Base-by-base conservation (phyloP, 1,284 basidiomycete species). In the Coniophora puteana region DNA sequence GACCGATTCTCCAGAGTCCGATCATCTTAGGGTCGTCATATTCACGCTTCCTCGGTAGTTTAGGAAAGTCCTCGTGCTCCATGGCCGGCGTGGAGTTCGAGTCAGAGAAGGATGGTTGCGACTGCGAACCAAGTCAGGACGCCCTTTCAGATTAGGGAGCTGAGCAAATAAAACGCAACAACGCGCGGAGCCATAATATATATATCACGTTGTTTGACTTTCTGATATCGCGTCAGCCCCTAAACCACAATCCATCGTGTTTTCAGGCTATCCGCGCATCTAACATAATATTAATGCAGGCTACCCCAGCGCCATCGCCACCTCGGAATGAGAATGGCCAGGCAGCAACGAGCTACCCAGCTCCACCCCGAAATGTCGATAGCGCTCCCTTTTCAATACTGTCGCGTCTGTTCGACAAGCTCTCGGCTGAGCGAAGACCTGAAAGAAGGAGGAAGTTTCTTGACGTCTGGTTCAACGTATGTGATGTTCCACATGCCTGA, bases 1-100 rank as follows among this genome's bases (percentile, higher is more conserved):
- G 81, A 34, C 94, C 94, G 33, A 98, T 80, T 64, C 91, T 88
- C 94, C 94, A 98, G 41, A 87, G 74, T 4, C 94, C 94, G 50
- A 98, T 92, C 67, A 79, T 80, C 64, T 80, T 85, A 6, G 85
- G 85, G 51, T 85, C 83, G 18, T 73, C 68, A 32, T 62, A 61
- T 25, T 61, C 61, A 45, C 59, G 65, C 27, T 54, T 56, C 23
- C 61, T 57, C 26, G 59, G 62, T 18, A 68, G 46, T 44, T 52
- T 56, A 22, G 60, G 56, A 38, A 49, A 54, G 18, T 62, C 54
- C 20, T 41, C 39, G 33, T 59, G 48, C 7, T 46, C 41, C 61
- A 63, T 63, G 38, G 26, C 14, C n/a, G n/a, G n/a, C n/a, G n/a
- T n/a, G n/a, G n/a, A n/a, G n/a, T n/a, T n/a, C n/a, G n/a, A n/a